Evolutionary conservation across 2,329 filamentous ascomycete species (phyloP), one percentile per base, ranked within the genome.

Genomic region (Scytalidium sp.): DNA sequence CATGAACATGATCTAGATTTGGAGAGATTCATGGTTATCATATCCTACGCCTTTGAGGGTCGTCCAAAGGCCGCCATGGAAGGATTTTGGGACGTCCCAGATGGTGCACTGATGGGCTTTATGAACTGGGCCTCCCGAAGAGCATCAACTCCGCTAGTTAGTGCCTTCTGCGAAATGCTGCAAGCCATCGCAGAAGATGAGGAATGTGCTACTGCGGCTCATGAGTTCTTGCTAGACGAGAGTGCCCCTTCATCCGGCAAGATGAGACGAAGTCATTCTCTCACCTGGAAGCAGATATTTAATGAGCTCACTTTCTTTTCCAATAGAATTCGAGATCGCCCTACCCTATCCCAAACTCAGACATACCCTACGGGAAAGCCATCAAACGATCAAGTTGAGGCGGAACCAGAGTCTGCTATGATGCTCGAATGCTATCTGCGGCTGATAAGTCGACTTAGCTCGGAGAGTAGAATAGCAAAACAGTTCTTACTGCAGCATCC

Each of bases 361-460:
- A 65, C 77, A 15, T 79, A 81, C 60, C 78, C 84, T 53, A 67
- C 78, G 47, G 78, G 79, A 43, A 86, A 89, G 65, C 73, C 81
- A 42, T 74, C 80, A 41, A 75, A 74, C 17, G 84, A 87, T 41
- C 79, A 87, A 52, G 84, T 90, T 52, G 91, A 96, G 65, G 77
- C 79, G 22, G 93, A 97, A 64, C 89, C 91, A 3, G 95, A 99
- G 67, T 95, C 90, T 39, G 85, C 87, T n/a, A 88, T 96, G 70
- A 97, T 99, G 90, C 77, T 99, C 22, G 91, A 97, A 64, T 93
- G 90, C 59, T 97, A 97, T 65, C 76, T 99, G 46, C 84, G 93
- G 23, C 78, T 99, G 4, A 88, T 96, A 60, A 83, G 90, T 3
- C 90, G 95, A 66, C 75, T 99, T 9, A 85, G 87, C 54, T 77